These are phyloP conservation scores for Astragalus glycyphyllos DNA, from an alignment of 306 rosid genomes.

Conservation along the genomic window DNA sequence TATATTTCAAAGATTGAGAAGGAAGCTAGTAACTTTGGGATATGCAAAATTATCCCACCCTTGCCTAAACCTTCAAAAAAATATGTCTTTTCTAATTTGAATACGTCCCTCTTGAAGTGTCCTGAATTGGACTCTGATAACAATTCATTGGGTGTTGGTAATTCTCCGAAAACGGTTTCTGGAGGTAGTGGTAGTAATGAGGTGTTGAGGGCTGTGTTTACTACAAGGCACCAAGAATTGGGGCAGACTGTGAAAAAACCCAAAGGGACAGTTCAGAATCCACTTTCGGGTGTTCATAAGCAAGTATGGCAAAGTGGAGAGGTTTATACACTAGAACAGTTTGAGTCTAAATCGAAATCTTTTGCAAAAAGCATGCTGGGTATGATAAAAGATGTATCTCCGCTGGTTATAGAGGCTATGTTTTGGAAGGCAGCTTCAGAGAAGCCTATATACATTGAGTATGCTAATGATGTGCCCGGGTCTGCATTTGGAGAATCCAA, in stretches of 20 bases:
- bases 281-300: conserved; percentile 63
- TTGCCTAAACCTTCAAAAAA: conserved; percentile 88
- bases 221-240: conserved; percentile 94
- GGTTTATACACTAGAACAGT: conserved; percentile 85
- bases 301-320: conserved; percentile 99
- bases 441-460: conserved; percentile 91
- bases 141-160: conserved; percentile 42
- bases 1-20: conserved; percentile 96
- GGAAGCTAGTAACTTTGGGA: conserved; percentile 90
- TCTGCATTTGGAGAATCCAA: conserved; percentile 89
- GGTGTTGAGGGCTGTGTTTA: conserved; percentile 78
- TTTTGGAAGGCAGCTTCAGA: conserved; percentile 96
- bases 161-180: conserved; percentile 43
- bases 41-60: conserved; percentile 94
- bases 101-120: conserved; percentile 79
- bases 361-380: conserved; percentile 70
- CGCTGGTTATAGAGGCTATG: conserved; percentile 80
- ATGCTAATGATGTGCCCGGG: conserved; percentile 98
- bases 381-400: conserved; percentile 72
- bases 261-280: conserved; percentile 68
- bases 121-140: conserved; percentile 62
- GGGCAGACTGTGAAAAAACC: conserved; percentile 69
- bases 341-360: conserved; percentile 83
- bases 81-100: conserved; percentile 78
- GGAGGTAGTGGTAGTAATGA: conserved; percentile 58